Evolutionary conservation across 2,329 filamentous ascomycete genomes (phyloP).

Genomic region (Alternaria triticina): DNA sequence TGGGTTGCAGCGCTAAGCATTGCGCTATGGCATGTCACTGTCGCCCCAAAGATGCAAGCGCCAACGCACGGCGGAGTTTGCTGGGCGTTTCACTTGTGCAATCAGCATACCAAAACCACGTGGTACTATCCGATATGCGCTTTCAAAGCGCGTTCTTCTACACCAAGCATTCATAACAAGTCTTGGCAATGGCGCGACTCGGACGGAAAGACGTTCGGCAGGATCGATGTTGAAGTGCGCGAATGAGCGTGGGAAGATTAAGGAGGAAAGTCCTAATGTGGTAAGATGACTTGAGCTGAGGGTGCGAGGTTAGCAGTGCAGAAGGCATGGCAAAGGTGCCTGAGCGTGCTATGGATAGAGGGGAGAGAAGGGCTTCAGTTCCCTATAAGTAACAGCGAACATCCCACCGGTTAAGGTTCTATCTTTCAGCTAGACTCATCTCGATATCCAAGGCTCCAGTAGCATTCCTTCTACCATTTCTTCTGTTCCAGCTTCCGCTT

Average conservation of each 20-base stretch:
- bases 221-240: conserved; percentile 17
- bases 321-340: conserved; percentile 1
- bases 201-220: conserved; percentile 14
- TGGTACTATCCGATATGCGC: neutral
- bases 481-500: neutral
- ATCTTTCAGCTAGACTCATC: conserved; percentile 9
- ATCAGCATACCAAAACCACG: neutral
- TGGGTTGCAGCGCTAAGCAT: conserved; percentile 16
- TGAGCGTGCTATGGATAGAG: neutral
- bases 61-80: conserved; percentile 6
- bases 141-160: neutral
- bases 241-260: conserved; percentile 15
- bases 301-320: conserved; percentile 1
- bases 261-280: neutral
- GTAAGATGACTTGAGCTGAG: conserved; percentile 8
- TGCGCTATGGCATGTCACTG: conserved; percentile 8
- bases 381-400: conserved; percentile 7
- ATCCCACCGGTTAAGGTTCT: neutral
- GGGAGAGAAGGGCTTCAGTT: neutral
- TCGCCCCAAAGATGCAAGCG: conserved; percentile 3
- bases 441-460: neutral
- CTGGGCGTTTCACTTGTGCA: conserved; percentile 19
- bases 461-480: neutral
- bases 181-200: conserved; percentile 8
- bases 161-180: conserved; percentile 3